Evolutionary conservation across 305 asterid genomes (phyloP), one percentile per base, ranked within the genome.

Genomic region (Fraxinus sp.): DNA sequence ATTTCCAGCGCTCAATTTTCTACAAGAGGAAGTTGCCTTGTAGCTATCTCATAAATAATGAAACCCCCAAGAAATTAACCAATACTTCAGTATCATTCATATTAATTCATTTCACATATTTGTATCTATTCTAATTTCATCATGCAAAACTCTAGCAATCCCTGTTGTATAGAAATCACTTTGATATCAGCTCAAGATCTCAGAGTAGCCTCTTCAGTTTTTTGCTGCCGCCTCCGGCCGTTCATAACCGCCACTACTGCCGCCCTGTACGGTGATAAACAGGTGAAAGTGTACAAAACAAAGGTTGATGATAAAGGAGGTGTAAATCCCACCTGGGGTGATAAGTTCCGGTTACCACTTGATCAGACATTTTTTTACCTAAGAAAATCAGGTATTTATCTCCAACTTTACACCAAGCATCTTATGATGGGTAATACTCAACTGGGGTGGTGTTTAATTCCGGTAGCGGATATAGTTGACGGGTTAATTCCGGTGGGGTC

Each of bases 381-480:
- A 35, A 76, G 80, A 35, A 84, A 81, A 52, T 79, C 84, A 1
- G 74, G 89, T 13, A 78, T 90, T 78, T 83, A 87, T 84, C 82
- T 90, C 13, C 88, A 82, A 11, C 79, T 90, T 5, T 86, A 83
- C 83, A 87, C 89, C 32, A 88, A 87, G 33, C 79, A 57, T 81
- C 57, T 88, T 30, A 11, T 90, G 0, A 20, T 72, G 83, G 88
- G 93, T 7, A n/a, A 49, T 80, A 84, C 75, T 80, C 86, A 57
- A 13, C 84, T 90, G 0, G 93, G 93, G 24, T 88, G 93, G 93
- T 90, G 93, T 75, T 72, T 62, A 59, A 86, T 90, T 81, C 90
- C 89, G 20, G 88, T 89, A 2, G 52, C 86, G 0, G 93, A 90
- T 77, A 74, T 90, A 44, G 37, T 83, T 4, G 46, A 70, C 24